Evolutionary conservation across 2,329 filamentous ascomycete species (phyloP).

Genomic region (Rhinocladiella similis): DNA sequence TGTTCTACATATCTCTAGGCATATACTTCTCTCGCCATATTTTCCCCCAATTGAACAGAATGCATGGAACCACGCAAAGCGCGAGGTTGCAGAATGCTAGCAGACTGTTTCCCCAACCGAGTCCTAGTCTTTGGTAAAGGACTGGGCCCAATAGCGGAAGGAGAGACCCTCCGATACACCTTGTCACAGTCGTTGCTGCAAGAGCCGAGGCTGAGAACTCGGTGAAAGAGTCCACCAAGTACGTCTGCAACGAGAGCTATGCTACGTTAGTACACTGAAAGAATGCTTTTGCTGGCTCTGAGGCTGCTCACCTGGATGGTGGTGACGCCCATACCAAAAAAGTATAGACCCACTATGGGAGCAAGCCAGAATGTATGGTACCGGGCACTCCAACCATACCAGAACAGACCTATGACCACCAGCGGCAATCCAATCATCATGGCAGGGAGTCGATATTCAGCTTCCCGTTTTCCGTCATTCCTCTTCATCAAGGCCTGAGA

Average conservation of each 20-base stretch:
- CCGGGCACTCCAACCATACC: constrained; percentile 51
- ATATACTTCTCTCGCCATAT: constrained; percentile 35
- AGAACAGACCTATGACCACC: constrained; percentile 49
- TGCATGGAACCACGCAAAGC: constrained; percentile 42
- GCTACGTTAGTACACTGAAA: too few relatives aligned
- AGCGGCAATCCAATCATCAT: constrained; percentile 48
- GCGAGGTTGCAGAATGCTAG: constrained; percentile 52
- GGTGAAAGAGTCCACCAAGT: constrained; percentile 63
- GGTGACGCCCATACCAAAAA: constrained; percentile 31
- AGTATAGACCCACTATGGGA: constrained; percentile 38
- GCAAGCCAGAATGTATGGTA: constrained; percentile 47
- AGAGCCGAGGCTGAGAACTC: constrained; percentile 61
- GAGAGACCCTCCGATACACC: constrained; percentile 54
- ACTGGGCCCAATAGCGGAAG: constrained; percentile 57
- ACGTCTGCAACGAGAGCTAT: constrained; percentile 46
- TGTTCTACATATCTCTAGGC: too few relatives aligned
- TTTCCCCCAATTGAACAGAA: constrained; percentile 48
- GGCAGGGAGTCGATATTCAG: constrained; percentile 49
- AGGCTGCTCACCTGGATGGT: constrained; percentile 27
- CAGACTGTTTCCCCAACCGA: constrained; percentile 58
- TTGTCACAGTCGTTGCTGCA: constrained; percentile 62
- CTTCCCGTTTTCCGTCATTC: constrained; percentile 40
- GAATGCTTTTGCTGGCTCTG: constrained; percentile 43
- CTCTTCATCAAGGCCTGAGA: too few relatives aligned
- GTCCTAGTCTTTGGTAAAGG: constrained; percentile 62